These are phyloP conservation scores for Hypoxylon fuscum DNA, from an alignment of 495 filamentous ascomycete species.

Conservation along the genomic window DNA sequence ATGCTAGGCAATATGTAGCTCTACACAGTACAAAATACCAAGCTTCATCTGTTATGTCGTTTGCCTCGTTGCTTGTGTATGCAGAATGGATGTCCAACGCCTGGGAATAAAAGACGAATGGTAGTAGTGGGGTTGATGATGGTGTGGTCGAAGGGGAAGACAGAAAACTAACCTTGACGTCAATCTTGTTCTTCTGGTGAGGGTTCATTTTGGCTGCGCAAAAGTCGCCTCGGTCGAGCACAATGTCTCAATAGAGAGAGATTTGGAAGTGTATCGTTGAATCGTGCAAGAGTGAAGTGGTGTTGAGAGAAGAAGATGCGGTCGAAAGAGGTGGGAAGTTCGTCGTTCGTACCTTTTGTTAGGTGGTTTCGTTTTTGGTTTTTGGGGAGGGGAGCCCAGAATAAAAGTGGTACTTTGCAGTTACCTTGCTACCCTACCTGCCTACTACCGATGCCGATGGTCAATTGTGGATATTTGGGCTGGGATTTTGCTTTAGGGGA, in stretches of 20 bases:
- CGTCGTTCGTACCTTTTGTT: conserved; percentile 2
- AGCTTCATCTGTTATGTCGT: conserved; percentile 1
- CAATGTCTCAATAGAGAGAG: conserved; percentile 19
- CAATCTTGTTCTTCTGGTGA: conserved; percentile 95
- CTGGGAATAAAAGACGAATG: conserved; percentile 12
- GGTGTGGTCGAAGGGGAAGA: conserved; percentile 9
- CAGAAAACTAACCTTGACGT: conserved; percentile 82
- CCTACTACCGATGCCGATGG: no score
- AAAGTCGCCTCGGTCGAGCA: conserved; percentile 18
- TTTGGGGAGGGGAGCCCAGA: conserved; percentile 35
- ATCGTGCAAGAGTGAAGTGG: conserved; percentile 15
- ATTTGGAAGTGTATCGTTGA: conserved; percentile 13
- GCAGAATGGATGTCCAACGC: conserved; percentile 18
- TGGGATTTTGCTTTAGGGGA: no score
- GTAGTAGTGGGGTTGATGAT: conserved; percentile 18
- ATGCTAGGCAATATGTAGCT: neutral
- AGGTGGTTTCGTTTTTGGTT: conserved; percentile 17
- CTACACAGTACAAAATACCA: neutral
- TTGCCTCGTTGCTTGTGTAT: conserved; percentile 14
- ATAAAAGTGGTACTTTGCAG: no score
- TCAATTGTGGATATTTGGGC: no score
- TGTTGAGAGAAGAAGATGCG: conserved; percentile 19
- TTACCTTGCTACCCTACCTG: no score
- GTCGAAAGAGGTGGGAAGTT: conserved; percentile 28
- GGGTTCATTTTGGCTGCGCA: conserved; percentile 78